These are phyloP conservation scores for Candida neerlandica DNA, from an alignment of 1,139 yeast species.

Conservation along the genomic window DNA sequence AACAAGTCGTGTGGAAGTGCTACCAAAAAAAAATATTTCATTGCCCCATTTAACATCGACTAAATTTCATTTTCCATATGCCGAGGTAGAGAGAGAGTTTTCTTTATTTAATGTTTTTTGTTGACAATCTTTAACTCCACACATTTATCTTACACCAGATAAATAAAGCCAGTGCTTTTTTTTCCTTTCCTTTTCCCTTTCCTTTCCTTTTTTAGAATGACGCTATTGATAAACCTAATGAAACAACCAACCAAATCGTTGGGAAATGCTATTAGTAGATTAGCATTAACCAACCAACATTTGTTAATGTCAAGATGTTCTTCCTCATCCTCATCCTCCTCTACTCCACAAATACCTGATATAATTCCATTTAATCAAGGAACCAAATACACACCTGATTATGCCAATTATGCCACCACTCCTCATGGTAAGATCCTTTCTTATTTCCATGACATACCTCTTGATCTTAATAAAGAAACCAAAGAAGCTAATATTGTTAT, in stretches of 20 bases:
- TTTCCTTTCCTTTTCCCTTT: constrained; percentile 50
- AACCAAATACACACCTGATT: constrained; percentile 35
- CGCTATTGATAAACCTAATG: constrained; percentile 1
- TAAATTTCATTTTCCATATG: not conserved
- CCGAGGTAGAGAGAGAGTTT: constrained; percentile 2
- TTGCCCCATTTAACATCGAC: too few species aligned
- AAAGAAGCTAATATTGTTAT: constrained; percentile 82
- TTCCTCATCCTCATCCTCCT: constrained; percentile 12
- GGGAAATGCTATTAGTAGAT: constrained; percentile 22
- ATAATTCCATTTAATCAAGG: constrained; percentile 28
- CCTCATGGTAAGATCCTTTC: constrained; percentile 61
- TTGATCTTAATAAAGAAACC: constrained; percentile 63
- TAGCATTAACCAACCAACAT: constrained; percentile 25
- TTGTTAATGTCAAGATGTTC: constrained; percentile 17
- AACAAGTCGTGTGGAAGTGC: not conserved
- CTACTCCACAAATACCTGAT: constrained; percentile 6
- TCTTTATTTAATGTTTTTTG: not conserved
- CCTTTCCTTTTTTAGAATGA: constrained; percentile 1
- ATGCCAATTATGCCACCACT: constrained; percentile 53
- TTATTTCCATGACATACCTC: constrained; percentile 77
- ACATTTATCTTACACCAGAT: not conserved
- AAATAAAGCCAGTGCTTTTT: not conserved
- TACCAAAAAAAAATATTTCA: too few species aligned
- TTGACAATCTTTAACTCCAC: not conserved
- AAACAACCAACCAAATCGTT: not conserved